These are phyloP conservation scores for Phytomonas sp. DNA, from an alignment of 208 protist genomes.

Conservation along the genomic window DNA sequence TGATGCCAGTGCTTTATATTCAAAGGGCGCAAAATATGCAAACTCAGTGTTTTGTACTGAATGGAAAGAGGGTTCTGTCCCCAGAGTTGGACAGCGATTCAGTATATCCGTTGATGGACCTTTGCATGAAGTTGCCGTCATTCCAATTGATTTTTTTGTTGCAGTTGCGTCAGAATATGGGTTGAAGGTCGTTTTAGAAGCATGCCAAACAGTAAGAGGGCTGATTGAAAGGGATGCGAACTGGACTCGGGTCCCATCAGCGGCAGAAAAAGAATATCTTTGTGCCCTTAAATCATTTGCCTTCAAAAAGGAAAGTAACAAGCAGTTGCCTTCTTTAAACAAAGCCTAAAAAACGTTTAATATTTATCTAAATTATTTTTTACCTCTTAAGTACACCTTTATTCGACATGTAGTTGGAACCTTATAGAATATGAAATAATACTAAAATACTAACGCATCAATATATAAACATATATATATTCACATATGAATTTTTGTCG, in stretches of 20 bases:
- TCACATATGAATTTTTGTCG: neutral
- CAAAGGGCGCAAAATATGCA: slow-evolving; percentile 43
- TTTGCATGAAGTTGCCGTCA: slow-evolving; percentile 55
- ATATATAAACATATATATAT: slow-evolving; percentile 7
- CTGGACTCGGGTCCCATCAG: slow-evolving; percentile 55
- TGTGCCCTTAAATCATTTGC: slow-evolving; percentile 57
- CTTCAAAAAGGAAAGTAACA: slow-evolving; percentile 63
- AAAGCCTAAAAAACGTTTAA: slow-evolving; percentile 9
- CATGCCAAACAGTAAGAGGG: slow-evolving; percentile 63
- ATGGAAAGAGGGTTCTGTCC: slow-evolving; percentile 53
- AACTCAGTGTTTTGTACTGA: slow-evolving; percentile 55
- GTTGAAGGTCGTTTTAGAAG: slow-evolving; percentile 52
- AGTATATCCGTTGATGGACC: slow-evolving; percentile 36
- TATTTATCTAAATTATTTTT: slow-evolving; percentile 10
- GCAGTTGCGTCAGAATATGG: slow-evolving; percentile 56
- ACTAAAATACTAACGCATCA: neutral
- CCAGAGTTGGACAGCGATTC: slow-evolving; percentile 45
- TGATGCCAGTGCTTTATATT: slow-evolving; percentile 49
- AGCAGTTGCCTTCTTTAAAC: slow-evolving; percentile 17
- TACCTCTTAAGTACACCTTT: slow-evolving; percentile 2
- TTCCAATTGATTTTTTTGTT: slow-evolving; percentile 76
- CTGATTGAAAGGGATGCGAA: slow-evolving; percentile 68
- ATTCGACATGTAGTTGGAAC: slow-evolving; percentile 4
- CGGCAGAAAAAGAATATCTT: slow-evolving; percentile 77
- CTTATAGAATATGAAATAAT: slow-evolving; percentile 6